Conservation (phyloP, 371 early-diverging fungal species). For the Actinomortierella ambigua region DNA sequence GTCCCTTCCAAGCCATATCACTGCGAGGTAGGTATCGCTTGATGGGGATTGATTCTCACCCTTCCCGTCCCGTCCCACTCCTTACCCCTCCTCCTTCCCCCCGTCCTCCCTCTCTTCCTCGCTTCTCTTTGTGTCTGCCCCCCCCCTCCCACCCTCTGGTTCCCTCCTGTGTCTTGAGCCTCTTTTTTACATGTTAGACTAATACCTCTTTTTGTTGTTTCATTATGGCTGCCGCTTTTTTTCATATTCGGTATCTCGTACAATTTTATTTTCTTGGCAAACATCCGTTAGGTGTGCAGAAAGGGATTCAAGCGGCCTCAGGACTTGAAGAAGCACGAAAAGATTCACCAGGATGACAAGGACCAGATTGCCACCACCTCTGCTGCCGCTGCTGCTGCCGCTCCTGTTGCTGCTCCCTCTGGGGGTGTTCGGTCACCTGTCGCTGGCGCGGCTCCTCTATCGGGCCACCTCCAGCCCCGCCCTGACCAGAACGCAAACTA, state of each 20-base stretch:
- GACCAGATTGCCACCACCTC: conserved; percentile 41
- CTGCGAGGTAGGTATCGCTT: conserved; percentile 59
- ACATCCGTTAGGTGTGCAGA: conserved; percentile 63
- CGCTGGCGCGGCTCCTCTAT: conserved; percentile 18
- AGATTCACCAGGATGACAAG: conserved; percentile 72
- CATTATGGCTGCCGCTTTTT: background rate
- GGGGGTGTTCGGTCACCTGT: conserved; percentile 10
- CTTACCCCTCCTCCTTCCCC: background rate
- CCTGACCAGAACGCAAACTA: background rate
- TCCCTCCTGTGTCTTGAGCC: background rate
- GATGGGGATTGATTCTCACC: background rate
- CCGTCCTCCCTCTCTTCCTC: background rate
- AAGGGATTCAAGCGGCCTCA: conserved; percentile 93
- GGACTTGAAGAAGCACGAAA: conserved; percentile 93
- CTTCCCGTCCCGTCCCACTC: background rate
- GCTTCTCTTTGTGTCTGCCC: background rate
- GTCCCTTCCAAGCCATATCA: conserved; percentile 89
- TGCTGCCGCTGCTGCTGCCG: conserved; percentile 15
- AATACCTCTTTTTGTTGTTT: background rate
- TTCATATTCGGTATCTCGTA: conserved; percentile 2
- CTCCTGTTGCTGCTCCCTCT: background rate
- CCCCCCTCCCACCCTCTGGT: background rate
- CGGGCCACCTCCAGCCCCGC: conserved; percentile 17
- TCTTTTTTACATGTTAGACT: no score
- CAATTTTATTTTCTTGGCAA: background rate